Percentiles rank a stretch among this genome's conserved stretches.
These are phyloP conservation scores for Tetrapisispora iriomotensis DNA, from an alignment of 805 yeast genomes.

Conservation along the genomic window DNA sequence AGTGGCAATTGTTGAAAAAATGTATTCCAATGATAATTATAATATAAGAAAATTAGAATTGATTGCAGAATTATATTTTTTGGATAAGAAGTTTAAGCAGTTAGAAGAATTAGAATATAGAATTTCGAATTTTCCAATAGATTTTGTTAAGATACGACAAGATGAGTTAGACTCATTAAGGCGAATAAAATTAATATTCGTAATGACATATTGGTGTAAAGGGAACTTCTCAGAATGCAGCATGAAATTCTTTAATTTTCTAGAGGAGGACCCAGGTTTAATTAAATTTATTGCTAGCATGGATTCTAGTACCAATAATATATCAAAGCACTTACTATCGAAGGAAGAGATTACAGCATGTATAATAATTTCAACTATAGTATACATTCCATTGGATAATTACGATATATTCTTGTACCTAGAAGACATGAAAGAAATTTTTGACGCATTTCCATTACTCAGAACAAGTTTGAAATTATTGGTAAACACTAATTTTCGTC, in stretches of 20 bases:
- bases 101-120: conserved; percentile 21
- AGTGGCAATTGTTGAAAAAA: conserved; percentile 12
- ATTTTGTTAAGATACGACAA: neutral
- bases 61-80: conserved; percentile 11
- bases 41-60: conserved; percentile 14
- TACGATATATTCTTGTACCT: conserved; percentile 18
- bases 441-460: conserved; percentile 8
- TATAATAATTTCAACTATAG: conserved; percentile 17
- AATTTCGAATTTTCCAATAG: conserved; percentile 4
- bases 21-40: conserved; percentile 1
- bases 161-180: conserved; percentile 10
- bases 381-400: conserved; percentile 23
- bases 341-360: conserved; percentile 16
- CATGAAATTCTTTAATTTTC: conserved; percentile 11
- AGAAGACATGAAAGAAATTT: conserved; percentile 10
- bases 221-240: conserved; percentile 19
- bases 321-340: conserved; percentile 6
- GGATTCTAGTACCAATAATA: neutral
- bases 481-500: conserved; percentile 16
- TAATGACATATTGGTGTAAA: conserved; percentile 13
- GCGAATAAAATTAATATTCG: conserved; percentile 10
- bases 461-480: conserved; percentile 12
- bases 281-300: neutral
- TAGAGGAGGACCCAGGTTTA: conserved; percentile 10
- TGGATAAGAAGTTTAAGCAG: conserved; percentile 13